Conservation (phyloP, 1,284 basidiomycete genomes). For the Marasmius sp. region DNA sequence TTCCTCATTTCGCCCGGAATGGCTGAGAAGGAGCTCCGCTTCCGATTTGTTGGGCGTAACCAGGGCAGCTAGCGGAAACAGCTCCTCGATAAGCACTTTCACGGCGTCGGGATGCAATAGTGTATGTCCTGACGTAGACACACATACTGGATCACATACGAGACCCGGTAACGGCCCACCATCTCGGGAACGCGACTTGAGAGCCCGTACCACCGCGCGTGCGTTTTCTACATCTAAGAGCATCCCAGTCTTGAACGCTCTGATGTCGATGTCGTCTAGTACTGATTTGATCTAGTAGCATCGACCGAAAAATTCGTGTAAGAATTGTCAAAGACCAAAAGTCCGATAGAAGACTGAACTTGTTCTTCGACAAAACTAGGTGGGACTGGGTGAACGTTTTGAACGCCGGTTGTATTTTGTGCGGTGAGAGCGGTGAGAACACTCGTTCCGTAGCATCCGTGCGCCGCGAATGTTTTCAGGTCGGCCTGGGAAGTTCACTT, state of each 20-base stretch:
- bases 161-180: constrained; percentile 44
- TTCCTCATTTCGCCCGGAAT: constrained; percentile 22
- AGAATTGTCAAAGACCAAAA: neutral
- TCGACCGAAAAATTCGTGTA: neutral
- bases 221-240: constrained; percentile 56
- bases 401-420: constrained; percentile 89
- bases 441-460: constrained; percentile 83
- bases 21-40: constrained; percentile 67
- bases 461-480: constrained; percentile 82
- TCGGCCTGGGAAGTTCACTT: constrained; percentile 57
- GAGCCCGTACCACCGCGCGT: constrained; percentile 41
- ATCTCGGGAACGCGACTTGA: constrained; percentile 38
- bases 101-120: constrained; percentile 74
- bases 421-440: constrained; percentile 89
- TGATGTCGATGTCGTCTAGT: constrained; percentile 72
- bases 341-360: constrained; percentile 33
- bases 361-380: constrained; percentile 72
- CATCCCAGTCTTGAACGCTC: constrained; percentile 92
- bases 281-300: constrained; percentile 66
- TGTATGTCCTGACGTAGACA: constrained; percentile 88
- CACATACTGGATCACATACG: constrained; percentile 89
- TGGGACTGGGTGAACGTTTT: constrained; percentile 65
- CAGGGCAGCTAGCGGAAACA: constrained; percentile 75
- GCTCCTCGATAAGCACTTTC: constrained; percentile 52
- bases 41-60: constrained; percentile 91